These are phyloP conservation scores for Amanita pseudoporphyria DNA, from an alignment of 768 basidiomycete genomes.

Conservation along the genomic window DNA sequence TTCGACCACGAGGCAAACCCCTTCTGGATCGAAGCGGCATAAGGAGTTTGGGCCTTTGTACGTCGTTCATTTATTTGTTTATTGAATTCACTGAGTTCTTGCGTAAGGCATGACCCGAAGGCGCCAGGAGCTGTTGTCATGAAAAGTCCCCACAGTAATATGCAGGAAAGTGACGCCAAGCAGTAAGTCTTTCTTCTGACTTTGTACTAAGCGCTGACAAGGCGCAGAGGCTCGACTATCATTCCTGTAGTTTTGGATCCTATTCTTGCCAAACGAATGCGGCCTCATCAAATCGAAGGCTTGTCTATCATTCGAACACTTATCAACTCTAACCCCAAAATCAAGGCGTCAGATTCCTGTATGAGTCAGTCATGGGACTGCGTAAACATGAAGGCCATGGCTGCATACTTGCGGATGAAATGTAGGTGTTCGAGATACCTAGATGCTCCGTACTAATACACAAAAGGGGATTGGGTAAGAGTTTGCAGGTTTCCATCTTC, in stretches of 20 bases:
- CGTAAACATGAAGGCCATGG: constrained; percentile 87
- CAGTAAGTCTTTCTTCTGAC: constrained; percentile 33
- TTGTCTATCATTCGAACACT: not conserved
- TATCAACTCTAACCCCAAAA: constrained; percentile 4
- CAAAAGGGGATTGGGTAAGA: constrained; percentile 91
- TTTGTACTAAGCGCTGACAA: constrained; percentile 6
- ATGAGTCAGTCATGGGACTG: constrained; percentile 93
- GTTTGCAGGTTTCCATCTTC: constrained; percentile 47
- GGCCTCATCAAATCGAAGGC: constrained; percentile 91
- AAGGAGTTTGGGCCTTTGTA: constrained; percentile 2
- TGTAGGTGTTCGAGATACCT: constrained; percentile 36
- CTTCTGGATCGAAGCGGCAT: not conserved
- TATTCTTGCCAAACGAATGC: constrained; percentile 59
- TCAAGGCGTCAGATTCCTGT: constrained; percentile 78
- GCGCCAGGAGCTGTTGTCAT: constrained; percentile 77
- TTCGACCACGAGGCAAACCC: not conserved
- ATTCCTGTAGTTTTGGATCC: constrained; percentile 89
- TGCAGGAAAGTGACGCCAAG: constrained; percentile 59
- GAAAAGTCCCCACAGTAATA: constrained; percentile 63
- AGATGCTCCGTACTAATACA: constrained; percentile 9
- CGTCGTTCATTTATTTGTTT: not conserved
- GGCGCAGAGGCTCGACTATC: constrained; percentile 46
- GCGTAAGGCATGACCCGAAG: constrained; percentile 63
- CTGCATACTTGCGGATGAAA: constrained; percentile 95
- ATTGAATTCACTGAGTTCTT: not conserved